Conservation (phyloP, 306 rosid species). For the Cicer chorassanicum region DNA sequence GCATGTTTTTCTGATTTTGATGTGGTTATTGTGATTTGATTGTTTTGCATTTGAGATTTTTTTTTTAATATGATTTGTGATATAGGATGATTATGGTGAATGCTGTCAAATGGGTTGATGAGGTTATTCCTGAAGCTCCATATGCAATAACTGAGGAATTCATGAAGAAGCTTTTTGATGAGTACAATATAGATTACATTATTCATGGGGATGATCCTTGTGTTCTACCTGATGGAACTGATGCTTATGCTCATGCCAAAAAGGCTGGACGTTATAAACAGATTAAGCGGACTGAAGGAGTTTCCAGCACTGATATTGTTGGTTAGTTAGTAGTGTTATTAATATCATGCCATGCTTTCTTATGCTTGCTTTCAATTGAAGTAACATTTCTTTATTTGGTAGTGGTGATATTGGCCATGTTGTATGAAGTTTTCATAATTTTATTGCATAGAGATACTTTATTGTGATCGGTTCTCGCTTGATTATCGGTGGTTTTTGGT, state of each 20-base stretch:
- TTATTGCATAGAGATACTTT: slow-evolving; percentile 14
- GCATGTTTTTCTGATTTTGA: slow-evolving; percentile 6
- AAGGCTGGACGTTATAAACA: slow-evolving; percentile 95
- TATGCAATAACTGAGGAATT: slow-evolving; percentile 93
- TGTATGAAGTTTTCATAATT: not conserved
- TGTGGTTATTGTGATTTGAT: slow-evolving; percentile 22
- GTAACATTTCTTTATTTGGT: slow-evolving; percentile 28
- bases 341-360: slow-evolving; percentile 8
- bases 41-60: slow-evolving; percentile 7
- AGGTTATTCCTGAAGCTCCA: slow-evolving; percentile 93
- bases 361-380: slow-evolving; percentile 12
- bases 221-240: slow-evolving; percentile 97
- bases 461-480: not conserved
- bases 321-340: slow-evolving; percentile 64
- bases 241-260: slow-evolving; percentile 93
- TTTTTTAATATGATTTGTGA: slow-evolving; percentile 14
- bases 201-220: slow-evolving; percentile 99
- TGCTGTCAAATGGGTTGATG: slow-evolving; percentile 98
- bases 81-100: slow-evolving; percentile 66
- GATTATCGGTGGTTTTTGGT: not conserved
- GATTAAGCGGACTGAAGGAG: slow-evolving; percentile 98
- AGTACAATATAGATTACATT: slow-evolving; percentile 85
- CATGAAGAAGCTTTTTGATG: slow-evolving; percentile 87
- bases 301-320: slow-evolving; percentile 97
- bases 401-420: slow-evolving; percentile 5